These are phyloP conservation scores for Naematelia encephala DNA, from an alignment of 768 basidiomycete species.

Conservation along the genomic window DNA sequence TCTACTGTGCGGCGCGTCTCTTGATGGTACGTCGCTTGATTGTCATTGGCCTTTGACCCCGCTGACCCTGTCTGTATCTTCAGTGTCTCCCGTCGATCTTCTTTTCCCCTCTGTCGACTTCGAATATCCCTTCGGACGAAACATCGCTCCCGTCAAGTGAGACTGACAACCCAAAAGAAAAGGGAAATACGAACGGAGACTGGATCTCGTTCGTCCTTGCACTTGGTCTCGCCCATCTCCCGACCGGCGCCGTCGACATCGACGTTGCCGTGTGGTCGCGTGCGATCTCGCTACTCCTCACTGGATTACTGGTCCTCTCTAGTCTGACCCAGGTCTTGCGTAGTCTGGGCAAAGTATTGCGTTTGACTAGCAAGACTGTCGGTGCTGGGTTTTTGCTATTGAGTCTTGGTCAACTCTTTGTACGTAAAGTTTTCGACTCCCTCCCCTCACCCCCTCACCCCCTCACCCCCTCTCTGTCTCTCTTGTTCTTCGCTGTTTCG, in stretches of 20 bases:
- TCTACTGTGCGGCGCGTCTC: conserved; percentile 47
- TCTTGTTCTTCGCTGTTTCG: too few relatives aligned
- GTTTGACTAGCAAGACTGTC: conserved; percentile 46
- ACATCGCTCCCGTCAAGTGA: not conserved
- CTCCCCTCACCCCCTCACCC: not conserved
- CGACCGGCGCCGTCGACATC: conserved; percentile 31
- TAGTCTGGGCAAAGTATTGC: conserved; percentile 38
- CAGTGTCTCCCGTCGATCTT: conserved; percentile 47
- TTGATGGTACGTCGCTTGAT: conserved; percentile 33
- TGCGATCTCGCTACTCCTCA: conserved; percentile 47
- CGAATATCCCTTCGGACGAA: conserved; percentile 17
- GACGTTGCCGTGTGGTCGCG: conserved; percentile 44
- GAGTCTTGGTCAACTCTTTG: conserved; percentile 46
- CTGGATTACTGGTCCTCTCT: conserved; percentile 46
- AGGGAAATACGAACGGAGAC: conserved; percentile 48
- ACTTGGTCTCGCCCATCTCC: conserved; percentile 39
- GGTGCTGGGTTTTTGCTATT: conserved; percentile 47
- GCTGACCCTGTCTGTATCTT: not conserved
- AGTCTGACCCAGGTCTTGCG: conserved; percentile 46
- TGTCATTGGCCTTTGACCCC: not conserved
- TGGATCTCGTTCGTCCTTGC: conserved; percentile 51
- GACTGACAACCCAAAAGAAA: conserved; percentile 12
- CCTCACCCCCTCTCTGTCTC: not conserved
- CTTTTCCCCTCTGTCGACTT: conserved; percentile 34
- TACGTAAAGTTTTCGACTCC: conserved; percentile 16